phyloP scores from a whole-genome alignment of 2,329 filamentous ascomycete genomes.

The Elsinoe ampelina region DNA sequence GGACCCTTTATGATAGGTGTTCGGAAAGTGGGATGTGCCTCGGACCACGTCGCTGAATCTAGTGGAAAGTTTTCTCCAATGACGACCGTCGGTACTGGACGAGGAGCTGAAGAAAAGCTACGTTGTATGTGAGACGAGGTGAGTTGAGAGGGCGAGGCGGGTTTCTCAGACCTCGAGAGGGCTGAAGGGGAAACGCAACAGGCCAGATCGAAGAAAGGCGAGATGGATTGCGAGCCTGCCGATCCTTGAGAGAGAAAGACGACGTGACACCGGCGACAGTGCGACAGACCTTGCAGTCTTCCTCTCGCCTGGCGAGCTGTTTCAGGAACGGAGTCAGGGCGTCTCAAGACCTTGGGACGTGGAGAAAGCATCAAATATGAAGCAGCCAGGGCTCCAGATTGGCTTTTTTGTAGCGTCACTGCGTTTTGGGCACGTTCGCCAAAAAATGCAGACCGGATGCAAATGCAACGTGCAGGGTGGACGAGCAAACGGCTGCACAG shows the following conservation, averaged over 20 bases:
- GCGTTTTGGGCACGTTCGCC: background rate
- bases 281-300: conserved; percentile 1
- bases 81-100: background rate
- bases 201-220: background rate
- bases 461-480: conserved; percentile 2
- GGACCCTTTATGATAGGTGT: conserved; percentile 2
- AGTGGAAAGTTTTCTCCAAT: conserved; percentile 1
- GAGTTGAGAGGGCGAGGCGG: background rate
- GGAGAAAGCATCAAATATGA: conserved; percentile 3
- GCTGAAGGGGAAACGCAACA: background rate
- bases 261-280: conserved; percentile 1
- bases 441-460: background rate
- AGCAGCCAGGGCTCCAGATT: background rate
- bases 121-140: background rate
- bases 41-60: conserved; percentile 9
- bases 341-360: background rate
- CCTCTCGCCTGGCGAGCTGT: background rate
- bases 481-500: background rate
- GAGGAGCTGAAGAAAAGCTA: background rate
- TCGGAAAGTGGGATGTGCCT: background rate
- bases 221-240: conserved; percentile 5
- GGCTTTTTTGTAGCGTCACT: background rate
- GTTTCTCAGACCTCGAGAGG: background rate
- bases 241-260: conserved; percentile 1
- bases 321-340: conserved; percentile 11